Evolutionary conservation across 169 alveolate species (phyloP), one percentile per base, ranked within the genome.

Genomic region (Eimeria necatrix): DNA sequence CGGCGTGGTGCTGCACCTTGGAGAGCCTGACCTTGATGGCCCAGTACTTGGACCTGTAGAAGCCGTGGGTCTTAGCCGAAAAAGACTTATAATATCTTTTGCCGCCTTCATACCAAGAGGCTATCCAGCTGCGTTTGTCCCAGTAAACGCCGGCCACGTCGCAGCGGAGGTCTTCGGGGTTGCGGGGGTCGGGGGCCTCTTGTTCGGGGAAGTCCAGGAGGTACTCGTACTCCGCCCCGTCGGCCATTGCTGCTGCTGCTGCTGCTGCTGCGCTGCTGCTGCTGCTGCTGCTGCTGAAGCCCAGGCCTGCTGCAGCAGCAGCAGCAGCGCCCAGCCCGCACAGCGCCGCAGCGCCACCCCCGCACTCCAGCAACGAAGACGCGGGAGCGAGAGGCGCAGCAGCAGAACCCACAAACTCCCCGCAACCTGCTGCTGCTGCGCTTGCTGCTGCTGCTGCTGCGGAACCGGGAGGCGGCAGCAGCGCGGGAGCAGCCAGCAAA

Each of bases 71-170:
- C 87, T 95, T 96, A 18, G 98, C 98, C 7, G 98, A 96, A 85
- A 97, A 97, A 1, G 98, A 96, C 73, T 96, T 97, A 88, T 97
- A 97, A 93, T 94, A 96, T 18, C 98, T 90, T 68, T 93, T 95
- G 0, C 98, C 98, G 64, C 96, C 96, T 20, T 95, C 97, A 85
- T 97, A 97, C 98, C 98, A 97, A 5, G 98, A 97, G 9, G 98
- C 98, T 60, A 97, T 97, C 98, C 98, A 97, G 49, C 98, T 96
- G 53, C 98, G 95, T 86, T 97, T 97, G 95, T 97, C 98, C 98
- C 98, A 97, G 93, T 97, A 97, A 2, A 97, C 98, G 2, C 98
- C 98, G 6, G 98, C 97, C 48, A 97, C 96, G 60, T 95, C 97
- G 91, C 97, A 96, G 84, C 94, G 95, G 18, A 97, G 95, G 76